Evolutionary conservation across 2,329 filamentous ascomycete species (phyloP), one percentile per base, ranked within the genome.

Genomic region (Xylaria multiplex): DNA sequence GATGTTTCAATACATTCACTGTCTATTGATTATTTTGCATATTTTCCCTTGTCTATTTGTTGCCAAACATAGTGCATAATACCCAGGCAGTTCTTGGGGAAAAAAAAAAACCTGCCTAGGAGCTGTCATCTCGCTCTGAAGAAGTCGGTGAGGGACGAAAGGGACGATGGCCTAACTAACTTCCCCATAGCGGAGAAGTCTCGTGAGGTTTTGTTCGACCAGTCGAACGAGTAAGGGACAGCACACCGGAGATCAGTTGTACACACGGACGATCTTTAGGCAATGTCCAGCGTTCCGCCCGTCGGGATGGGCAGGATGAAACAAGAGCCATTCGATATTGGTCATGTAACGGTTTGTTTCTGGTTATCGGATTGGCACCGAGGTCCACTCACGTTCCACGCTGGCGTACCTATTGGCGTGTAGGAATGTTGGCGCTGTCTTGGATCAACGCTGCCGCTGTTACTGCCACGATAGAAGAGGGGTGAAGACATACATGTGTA

Each of bases 231-330:
- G 59, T 55, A 45, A 63, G 52, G 65, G 65, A 65, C 65, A 67
- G 46, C 67, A 32, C 65, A 67, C 56, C 30, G 62, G 43, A 58
- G 62, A 65, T 67, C 59, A 59, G 59, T 57, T 45, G 65, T 57
- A 54, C 61, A 30, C 42, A 27, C 42, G 46, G 65, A 24, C 59
- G 65, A 69, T 67, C 62, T 60, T 43, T 61, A 22, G 43, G 55
- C 53, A 48, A 54, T 54, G 61, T 40, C 52, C 53, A 52, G 57
- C 59, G 57, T 63, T 62, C 49, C 32, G 37, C 46, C 27, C 42
- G 48, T 65, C 46, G 52, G 62, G 65, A 65, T 63, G 58, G 30
- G 22, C 50, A 56, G 62, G 49, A 58, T 66, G 65, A 67, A 69
- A 65, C 67, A 59, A 57, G 59, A 60, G 42, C 59, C 56, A 64